phyloP scores from a whole-genome alignment of 1,284 basidiomycete species.

The Trichosporon sp. region DNA sequence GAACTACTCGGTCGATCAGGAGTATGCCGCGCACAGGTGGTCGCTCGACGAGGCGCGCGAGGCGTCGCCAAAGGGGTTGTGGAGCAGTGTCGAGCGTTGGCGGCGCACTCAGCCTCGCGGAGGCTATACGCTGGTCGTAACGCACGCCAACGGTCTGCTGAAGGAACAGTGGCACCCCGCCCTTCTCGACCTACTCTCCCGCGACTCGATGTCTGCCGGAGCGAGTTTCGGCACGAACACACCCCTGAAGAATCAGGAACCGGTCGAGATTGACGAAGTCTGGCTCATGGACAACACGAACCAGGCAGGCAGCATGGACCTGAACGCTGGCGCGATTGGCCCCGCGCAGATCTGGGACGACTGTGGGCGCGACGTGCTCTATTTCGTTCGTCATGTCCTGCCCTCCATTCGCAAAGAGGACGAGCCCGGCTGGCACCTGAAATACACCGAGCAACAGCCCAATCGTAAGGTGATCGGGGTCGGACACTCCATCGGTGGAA shows the following conservation, averaged over 20 bases:
- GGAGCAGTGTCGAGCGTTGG: constrained; percentile 36
- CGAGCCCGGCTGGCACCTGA: constrained; percentile 42
- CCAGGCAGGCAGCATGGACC: constrained; percentile 70
- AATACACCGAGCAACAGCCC: constrained; percentile 50
- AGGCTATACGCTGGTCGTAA: constrained; percentile 69
- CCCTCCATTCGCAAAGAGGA: constrained; percentile 42
- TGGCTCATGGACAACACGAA: constrained; percentile 77
- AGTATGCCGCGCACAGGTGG: constrained; percentile 26
- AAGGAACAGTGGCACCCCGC: constrained; percentile 65
- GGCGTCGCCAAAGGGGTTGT: constrained; percentile 55
- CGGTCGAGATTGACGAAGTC: constrained; percentile 66
- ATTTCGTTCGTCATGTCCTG: constrained; percentile 55
- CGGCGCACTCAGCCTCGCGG: constrained; percentile 27
- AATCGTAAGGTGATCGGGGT: constrained; percentile 60
- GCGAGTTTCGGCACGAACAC: constrained; percentile 24
- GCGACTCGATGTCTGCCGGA: constrained; percentile 18
- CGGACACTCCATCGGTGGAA: constrained; percentile 82
- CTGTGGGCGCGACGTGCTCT: constrained; percentile 51
- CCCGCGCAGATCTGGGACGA: constrained; percentile 51
- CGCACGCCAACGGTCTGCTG: constrained; percentile 79
- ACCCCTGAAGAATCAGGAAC: neutral
- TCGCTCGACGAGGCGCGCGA: constrained; percentile 18
- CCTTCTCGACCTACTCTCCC: constrained; percentile 58
- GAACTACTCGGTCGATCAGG: constrained; percentile 21
- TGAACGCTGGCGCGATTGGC: constrained; percentile 65